phyloP scores from a whole-genome alignment of 2,329 filamentous ascomycete genomes.

The Colletotrichum sp. region DNA sequence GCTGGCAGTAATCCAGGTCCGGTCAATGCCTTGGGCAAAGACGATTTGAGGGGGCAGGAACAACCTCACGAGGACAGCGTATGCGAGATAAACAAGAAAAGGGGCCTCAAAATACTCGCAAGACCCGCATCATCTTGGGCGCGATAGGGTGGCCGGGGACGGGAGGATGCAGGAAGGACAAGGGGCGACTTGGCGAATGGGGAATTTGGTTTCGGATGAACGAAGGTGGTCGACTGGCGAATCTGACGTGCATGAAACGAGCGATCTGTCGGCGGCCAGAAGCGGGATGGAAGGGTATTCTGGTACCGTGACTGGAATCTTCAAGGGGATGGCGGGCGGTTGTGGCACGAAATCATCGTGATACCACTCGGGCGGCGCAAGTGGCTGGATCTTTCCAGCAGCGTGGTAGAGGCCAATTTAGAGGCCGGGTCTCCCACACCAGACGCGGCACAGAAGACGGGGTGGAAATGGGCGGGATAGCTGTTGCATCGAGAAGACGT shows the following conservation, averaged over 20 bases:
- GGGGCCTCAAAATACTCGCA: background rate
- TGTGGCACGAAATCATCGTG: slow-evolving; percentile 8
- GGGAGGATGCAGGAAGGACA: slow-evolving; percentile 2
- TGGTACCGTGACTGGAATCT: background rate
- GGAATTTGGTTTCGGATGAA: background rate
- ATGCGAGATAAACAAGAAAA: background rate
- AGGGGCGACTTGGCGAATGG: slow-evolving; percentile 1
- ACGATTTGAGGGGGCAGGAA: background rate
- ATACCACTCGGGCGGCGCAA: background rate
- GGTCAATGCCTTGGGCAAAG: background rate
- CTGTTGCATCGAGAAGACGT: background rate
- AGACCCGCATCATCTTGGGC: background rate
- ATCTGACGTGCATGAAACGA: slow-evolving; percentile 19
- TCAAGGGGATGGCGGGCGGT: background rate
- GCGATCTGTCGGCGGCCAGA: slow-evolving; percentile 13
- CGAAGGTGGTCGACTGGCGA: background rate
- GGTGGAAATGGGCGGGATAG: background rate
- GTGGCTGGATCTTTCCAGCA: slow-evolving; percentile 18
- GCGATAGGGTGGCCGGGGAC: background rate
- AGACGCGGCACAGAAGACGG: background rate
- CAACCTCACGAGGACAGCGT: background rate
- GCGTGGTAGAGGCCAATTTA: slow-evolving; percentile 8
- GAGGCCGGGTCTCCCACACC: background rate
- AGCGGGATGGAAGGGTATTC: slow-evolving; percentile 6
- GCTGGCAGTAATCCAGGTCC: background rate